Base-by-base conservation (phyloP, 129 eudicot genomes). In the Lactuca saligna region DNA sequence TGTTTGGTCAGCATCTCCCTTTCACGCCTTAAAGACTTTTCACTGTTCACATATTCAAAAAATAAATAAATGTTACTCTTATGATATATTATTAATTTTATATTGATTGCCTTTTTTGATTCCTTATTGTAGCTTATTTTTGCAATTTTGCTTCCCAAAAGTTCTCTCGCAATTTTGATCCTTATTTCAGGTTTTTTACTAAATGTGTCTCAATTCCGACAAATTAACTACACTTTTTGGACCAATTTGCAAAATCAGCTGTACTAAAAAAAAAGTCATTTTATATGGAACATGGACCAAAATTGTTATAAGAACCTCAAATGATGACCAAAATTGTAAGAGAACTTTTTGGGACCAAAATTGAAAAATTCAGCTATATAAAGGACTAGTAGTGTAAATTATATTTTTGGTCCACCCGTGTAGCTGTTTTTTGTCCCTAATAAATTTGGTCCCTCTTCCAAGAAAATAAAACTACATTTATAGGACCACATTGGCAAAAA, bases 1-100 rank as follows among this genome's bases (percentile, higher is more conserved):
- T 89, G 96, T 77, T 78, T 80, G 72, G 88, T 81, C 71, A 93
- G 75, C 87, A 72, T 83, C 69, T 77, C 80, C 78, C 99, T 78
- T 81, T 93, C 99, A 0, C 77, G 82, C 3, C 84, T 85, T 56
- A 93, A 81, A 41, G 79, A 79, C 82, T 70, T 89, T 25, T 70
- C 54, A 65, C 99, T 93, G 85, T 71, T 70, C 55, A 76, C 17
- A 54, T 8, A 17, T 35, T 57, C 67, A 38, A 4, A 67, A 63
- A 37, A 8, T 29, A 34, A 57, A 54, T 54, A 41, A 46, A 48
- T 0, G 12, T 70, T 61, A 12, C 35, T 67, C 41, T 44, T 32
- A 14, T 70, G 6, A 59, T 29, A 33, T 42, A 17, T 6, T 8
- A 8, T 8, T 42, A 42, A 42, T 2, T 42, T 35, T 35, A 35